Evolutionary conservation across 23 red algal genomes (phyloP).

Genomic region (Gracilariopsis chorda): DNA sequence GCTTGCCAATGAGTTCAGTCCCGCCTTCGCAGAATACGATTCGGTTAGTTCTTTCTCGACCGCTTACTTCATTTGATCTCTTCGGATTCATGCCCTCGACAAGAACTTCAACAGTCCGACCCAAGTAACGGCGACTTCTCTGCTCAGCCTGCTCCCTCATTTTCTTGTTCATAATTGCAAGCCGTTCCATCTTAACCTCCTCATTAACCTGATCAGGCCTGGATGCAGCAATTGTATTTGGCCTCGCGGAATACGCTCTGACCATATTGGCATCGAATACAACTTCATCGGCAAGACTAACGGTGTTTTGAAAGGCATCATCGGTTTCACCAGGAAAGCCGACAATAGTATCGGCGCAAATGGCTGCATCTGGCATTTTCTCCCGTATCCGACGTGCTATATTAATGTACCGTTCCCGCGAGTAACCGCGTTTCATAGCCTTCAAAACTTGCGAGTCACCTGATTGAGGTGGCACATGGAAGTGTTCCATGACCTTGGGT

Average conservation of each 20-base stretch:
- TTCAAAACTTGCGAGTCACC: slow-evolving; percentile 77
- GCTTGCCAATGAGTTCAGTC: slow-evolving; percentile 33
- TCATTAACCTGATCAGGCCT: slow-evolving; percentile 76
- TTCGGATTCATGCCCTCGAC: slow-evolving; percentile 70
- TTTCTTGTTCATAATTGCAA: slow-evolving; percentile 68
- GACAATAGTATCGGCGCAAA: slow-evolving; percentile 95
- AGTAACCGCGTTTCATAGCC: slow-evolving; percentile 88
- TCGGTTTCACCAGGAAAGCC: slow-evolving; percentile 93
- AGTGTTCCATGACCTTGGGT: slow-evolving; percentile 78
- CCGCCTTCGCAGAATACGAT: slow-evolving; percentile 66
- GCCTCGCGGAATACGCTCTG: slow-evolving; percentile 90
- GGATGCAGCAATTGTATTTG: slow-evolving; percentile 68
- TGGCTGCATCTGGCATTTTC: slow-evolving; percentile 83
- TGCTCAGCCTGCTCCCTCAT: slow-evolving; percentile 52
- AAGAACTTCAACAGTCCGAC: slow-evolving; percentile 78
- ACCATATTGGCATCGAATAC: slow-evolving; percentile 83
- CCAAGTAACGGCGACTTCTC: slow-evolving; percentile 76
- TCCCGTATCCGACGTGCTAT: slow-evolving; percentile 80
- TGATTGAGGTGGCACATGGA: slow-evolving; percentile 87
- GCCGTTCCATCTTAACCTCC: slow-evolving; percentile 65
- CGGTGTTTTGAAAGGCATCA: slow-evolving; percentile 79
- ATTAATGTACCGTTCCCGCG: slow-evolving; percentile 74
- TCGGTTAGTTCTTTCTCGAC: slow-evolving; percentile 59
- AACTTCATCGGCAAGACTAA: slow-evolving; percentile 60
- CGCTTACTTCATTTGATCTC: slow-evolving; percentile 49